These are phyloP conservation scores for Xerocomellus dryophilus DNA, from an alignment of 768 basidiomycete genomes.

Conservation along the genomic window DNA sequence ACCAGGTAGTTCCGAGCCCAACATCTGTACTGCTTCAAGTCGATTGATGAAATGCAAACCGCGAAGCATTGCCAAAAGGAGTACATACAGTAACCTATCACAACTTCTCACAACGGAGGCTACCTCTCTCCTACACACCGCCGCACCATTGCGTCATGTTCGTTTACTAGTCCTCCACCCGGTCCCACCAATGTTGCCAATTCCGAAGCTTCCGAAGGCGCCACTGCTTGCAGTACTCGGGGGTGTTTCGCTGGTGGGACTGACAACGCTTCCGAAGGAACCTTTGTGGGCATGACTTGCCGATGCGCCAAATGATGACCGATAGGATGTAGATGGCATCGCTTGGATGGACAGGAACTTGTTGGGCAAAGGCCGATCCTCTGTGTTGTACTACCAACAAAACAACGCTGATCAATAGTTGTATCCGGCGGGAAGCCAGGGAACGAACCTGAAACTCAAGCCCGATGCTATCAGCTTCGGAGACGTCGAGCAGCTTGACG, in stretches of 20 bases:
- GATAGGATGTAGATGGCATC: slow-evolving; percentile 62
- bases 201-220: slow-evolving; percentile 49
- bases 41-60: slow-evolving; percentile 4
- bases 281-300: slow-evolving; percentile 21
- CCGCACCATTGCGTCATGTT: slow-evolving; percentile 14
- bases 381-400: slow-evolving; percentile 69
- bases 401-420: background rate
- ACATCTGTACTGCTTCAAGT: background rate
- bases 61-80: slow-evolving; percentile 11
- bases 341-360: slow-evolving; percentile 81
- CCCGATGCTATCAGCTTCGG: slow-evolving; percentile 79
- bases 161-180: slow-evolving; percentile 25
- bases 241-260: slow-evolving; percentile 27
- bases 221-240: slow-evolving; percentile 33
- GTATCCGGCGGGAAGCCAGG: background rate
- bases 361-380: slow-evolving; percentile 75
- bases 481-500: slow-evolving; percentile 78
- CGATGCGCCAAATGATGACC: slow-evolving; percentile 57
- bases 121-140: background rate
- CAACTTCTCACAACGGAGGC: slow-evolving; percentile 2
- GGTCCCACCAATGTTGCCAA: slow-evolving; percentile 38
- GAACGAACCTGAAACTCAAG: slow-evolving; percentile 82
- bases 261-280: slow-evolving; percentile 16
- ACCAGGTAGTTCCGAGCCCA: background rate
- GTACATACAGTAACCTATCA: slow-evolving; percentile 9